phyloP scores from a whole-genome alignment of 257 asterid species.

The Ligustrum vulgare region DNA sequence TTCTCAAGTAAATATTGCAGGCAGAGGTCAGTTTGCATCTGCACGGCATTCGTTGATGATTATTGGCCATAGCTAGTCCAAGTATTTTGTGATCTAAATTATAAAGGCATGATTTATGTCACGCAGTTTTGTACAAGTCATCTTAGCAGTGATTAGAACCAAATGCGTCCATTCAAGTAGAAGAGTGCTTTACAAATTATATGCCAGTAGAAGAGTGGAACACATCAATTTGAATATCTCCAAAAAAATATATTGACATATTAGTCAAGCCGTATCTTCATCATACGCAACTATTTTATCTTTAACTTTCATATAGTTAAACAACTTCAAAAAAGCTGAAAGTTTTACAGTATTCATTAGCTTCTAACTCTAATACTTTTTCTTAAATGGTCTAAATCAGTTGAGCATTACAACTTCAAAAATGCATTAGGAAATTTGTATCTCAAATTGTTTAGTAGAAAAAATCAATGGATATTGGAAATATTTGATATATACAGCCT shows the following conservation, averaged over 20 bases:
- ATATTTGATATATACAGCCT: neutral
- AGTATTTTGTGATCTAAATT: conserved; percentile 3
- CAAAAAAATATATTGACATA: neutral
- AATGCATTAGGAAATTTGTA: neutral
- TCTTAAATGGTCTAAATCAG: neutral
- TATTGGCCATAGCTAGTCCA: conserved; percentile 5
- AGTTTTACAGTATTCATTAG: neutral
- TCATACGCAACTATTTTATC: neutral
- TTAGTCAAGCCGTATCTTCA: neutral
- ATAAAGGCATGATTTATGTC: conserved; percentile 8
- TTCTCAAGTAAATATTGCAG: conserved; percentile 1
- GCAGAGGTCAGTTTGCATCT: conserved; percentile 8
- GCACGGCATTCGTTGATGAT: neutral
- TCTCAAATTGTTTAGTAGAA: neutral
- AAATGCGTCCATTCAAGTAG: neutral
- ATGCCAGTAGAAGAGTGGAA: conserved; percentile 2
- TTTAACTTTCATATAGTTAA: neutral
- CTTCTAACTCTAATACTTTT: conserved; percentile 6
- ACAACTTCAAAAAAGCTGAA: neutral
- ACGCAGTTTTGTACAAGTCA: neutral
- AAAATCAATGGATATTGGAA: neutral
- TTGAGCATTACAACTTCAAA: conserved; percentile 1
- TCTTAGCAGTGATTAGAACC: neutral
- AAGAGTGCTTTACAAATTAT: neutral
- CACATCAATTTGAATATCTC: neutral